Evolutionary conservation across 139 green algal genomes (phyloP), one percentile per base, ranked within the genome.

Genomic region (Eudorina sp.): DNA sequence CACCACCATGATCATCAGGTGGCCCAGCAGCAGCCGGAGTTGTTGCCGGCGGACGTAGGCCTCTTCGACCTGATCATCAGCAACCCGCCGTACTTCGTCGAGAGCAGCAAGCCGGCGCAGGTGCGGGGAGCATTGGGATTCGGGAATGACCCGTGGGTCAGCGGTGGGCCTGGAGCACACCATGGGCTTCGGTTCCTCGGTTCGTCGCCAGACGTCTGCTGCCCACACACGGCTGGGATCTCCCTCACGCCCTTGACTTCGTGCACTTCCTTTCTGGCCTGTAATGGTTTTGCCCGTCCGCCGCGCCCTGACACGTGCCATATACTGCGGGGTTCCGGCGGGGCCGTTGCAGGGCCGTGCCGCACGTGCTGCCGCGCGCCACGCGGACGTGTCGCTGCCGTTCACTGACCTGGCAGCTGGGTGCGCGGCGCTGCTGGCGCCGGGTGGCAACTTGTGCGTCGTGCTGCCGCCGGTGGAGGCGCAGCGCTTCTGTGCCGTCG

Each of bases 51-150:
- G 45, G 77, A 79, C 36, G 9, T 68, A 18, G 55, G 31, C 41
- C 62, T 31, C 31, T 94, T 91, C 29, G 89, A 92, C 29, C 5
- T 90, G 0, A 93, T 94, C 66, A 91, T 93, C 84, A 88, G n/a
- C 78, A 94, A 94, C 83, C 92, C 92, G 41, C 92, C 92, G 2
- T 94, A 88, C 36, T 94, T 94, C 34, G 41, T 88, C 51, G 70
- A 84, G 46, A 90, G 83, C 77, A 91, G 83, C 68, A 91, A 94
- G 83, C 89, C 86, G 0, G 83, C 72, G 7, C 3, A 53, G 45
- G 81, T 78, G 45, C 8, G 75, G n/a, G n/a, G n/a, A n/a, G n/a
- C n/a, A n/a, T n/a, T n/a, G n/a, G n/a, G n/a, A n/a, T n/a, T n/a
- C n/a, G n/a, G n/a, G n/a, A n/a, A n/a, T n/a, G n/a, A n/a, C n/a